Evolutionary conservation across 345 rosid species (phyloP).

Genomic region (Syzygium jambos): DNA sequence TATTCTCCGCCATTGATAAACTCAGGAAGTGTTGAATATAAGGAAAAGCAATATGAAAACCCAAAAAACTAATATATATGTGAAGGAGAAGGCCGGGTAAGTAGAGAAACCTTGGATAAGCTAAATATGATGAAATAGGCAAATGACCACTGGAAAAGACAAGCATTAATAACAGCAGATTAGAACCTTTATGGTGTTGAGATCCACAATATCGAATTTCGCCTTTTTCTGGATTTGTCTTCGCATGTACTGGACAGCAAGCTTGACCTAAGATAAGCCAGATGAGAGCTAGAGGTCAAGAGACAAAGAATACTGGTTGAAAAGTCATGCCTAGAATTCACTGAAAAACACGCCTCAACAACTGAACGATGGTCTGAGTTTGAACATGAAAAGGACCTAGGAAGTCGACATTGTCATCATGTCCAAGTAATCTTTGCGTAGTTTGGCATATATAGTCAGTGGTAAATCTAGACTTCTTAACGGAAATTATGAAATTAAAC

Average conservation of each 20-base stretch:
- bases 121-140: not conserved
- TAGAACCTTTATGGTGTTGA: slow-evolving; percentile 34
- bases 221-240: slow-evolving; percentile 39
- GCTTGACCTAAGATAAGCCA: slow-evolving; percentile 24
- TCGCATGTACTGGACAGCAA: slow-evolving; percentile 43
- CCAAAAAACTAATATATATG: not conserved
- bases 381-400: not conserved
- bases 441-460: not conserved
- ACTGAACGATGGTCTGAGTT: not conserved
- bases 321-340: not conserved
- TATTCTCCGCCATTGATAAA: not conserved
- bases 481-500: not conserved
- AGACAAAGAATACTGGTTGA: not conserved
- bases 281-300: not conserved
- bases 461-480: not conserved
- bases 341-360: not conserved
- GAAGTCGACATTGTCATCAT: not conserved
- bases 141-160: not conserved
- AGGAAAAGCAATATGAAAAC: not conserved
- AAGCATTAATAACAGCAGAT: not conserved
- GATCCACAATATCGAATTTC: slow-evolving; percentile 38
- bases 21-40: not conserved
- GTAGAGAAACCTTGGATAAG: not conserved
- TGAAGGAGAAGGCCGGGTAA: not conserved
- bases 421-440: not conserved